A percentile compares a stretch with the other conserved stretches of the same genome.
phyloP scores from a whole-genome alignment of 2,329 filamentous ascomycete genomes.

The Tolypocladium cylindrosporum region DNA sequence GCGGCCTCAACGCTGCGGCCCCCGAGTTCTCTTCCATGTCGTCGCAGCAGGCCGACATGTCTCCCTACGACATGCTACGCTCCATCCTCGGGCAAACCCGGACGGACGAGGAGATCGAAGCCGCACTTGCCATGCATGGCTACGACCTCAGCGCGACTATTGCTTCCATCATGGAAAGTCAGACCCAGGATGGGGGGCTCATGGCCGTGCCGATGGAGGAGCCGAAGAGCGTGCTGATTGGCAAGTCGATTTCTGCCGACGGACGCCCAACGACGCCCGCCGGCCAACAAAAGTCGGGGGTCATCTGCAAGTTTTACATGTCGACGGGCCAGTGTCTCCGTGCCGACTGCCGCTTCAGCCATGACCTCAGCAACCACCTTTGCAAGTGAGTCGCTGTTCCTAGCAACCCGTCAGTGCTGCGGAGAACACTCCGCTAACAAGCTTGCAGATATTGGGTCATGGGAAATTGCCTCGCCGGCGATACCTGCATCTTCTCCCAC shows the following conservation, averaged over 20 bases:
- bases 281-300: conserved; percentile 67
- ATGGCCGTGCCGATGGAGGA: conserved; percentile 35
- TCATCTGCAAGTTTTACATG: conserved; percentile 96
- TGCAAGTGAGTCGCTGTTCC: conserved; percentile 73
- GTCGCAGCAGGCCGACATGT: conserved; percentile 76
- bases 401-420: too few relatives aligned
- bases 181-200: conserved; percentile 31
- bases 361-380: conserved; percentile 88
- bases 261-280: conserved; percentile 68
- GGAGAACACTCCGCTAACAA: neutral
- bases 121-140: conserved; percentile 76
- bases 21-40: conserved; percentile 61
- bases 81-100: conserved; percentile 85
- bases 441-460: conserved; percentile 76
- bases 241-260: conserved; percentile 77
- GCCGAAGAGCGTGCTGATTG: conserved; percentile 64
- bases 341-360: conserved; percentile 93
- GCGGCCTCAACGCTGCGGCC: conserved; percentile 66
- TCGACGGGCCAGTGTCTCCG: conserved; percentile 92
- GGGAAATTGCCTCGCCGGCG: conserved; percentile 88
- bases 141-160: conserved; percentile 93
- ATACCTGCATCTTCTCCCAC: conserved; percentile 94
- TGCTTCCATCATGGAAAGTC: conserved; percentile 73
- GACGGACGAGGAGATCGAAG: conserved; percentile 88
- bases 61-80: conserved; percentile 92